Evolutionary conservation across 2,329 filamentous ascomycete genomes (phyloP).

Genomic region (Aspergillus pseudoviridinutans): DNA sequence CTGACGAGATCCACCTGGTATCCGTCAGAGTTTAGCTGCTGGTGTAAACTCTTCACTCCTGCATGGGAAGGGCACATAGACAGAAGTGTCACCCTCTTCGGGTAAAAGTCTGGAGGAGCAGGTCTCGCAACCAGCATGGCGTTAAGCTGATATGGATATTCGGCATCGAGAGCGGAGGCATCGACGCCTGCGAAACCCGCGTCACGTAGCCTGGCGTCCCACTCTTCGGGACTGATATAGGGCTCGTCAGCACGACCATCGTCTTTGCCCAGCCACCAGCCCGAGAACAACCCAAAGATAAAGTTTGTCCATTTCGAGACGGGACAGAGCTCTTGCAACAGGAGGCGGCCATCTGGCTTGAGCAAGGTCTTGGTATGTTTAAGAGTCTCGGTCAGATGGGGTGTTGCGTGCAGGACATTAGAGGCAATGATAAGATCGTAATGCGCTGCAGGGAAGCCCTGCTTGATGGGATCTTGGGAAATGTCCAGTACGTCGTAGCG

Average conservation of each 20-base stretch:
- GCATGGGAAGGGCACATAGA: neutral
- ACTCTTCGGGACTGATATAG: neutral
- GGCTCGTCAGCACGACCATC: conserved; percentile 6
- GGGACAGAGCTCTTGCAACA: conserved; percentile 1
- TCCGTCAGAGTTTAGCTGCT: no score
- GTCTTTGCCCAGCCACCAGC: conserved; percentile 6
- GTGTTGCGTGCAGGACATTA: conserved; percentile 7
- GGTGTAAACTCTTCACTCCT: no score
- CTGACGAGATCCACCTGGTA: no score
- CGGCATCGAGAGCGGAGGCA: neutral
- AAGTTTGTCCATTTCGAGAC: conserved; percentile 1
- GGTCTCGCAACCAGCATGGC: neutral
- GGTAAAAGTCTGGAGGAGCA: neutral
- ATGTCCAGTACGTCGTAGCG: conserved; percentile 25
- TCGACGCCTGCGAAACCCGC: conserved; percentile 7
- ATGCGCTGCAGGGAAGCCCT: conserved; percentile 20
- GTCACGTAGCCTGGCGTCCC: conserved; percentile 1
- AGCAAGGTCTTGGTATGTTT: conserved; percentile 18
- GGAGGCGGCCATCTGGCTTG: conserved; percentile 34
- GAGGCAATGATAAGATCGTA: conserved; percentile 26
- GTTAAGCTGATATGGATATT: conserved; percentile 4
- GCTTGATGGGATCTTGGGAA: conserved; percentile 16
- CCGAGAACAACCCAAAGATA: conserved; percentile 2
- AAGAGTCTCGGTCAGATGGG: conserved; percentile 14
- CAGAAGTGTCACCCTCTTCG: neutral